phyloP scores from a whole-genome alignment of 106 monocot species.

The Apostasia ramifera region DNA sequence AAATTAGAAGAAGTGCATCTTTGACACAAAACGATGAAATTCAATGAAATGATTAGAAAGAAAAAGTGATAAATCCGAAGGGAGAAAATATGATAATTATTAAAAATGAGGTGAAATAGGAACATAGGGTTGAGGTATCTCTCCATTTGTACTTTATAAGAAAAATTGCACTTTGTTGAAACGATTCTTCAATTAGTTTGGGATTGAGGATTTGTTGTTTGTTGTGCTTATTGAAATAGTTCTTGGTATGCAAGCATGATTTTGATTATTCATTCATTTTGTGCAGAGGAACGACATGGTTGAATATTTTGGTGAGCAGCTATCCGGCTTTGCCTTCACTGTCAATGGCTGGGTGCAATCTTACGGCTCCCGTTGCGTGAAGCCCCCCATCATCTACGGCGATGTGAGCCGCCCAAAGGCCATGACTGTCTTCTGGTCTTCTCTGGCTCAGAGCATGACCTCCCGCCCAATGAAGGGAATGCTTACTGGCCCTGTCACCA shows the following conservation, averaged over 20 bases:
- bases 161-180: not conserved
- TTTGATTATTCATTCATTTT: not conserved
- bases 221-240: too few species aligned
- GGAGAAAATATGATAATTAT: too few species aligned
- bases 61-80: too few species aligned
- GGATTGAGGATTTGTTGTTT: too few species aligned
- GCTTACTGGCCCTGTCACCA: constrained; percentile 25
- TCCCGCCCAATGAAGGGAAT: constrained; percentile 28
- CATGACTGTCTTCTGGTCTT: constrained; percentile 32
- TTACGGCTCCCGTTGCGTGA: constrained; percentile 26
- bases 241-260: too few species aligned
- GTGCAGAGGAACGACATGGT: constrained; percentile 27
- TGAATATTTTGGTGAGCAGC: constrained; percentile 26
- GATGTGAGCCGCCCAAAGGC: constrained; percentile 26
- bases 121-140: too few species aligned
- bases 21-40: too few species aligned
- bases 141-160: not conserved
- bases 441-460: constrained; percentile 27
- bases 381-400: constrained; percentile 30
- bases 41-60: too few species aligned
- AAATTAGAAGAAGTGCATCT: too few species aligned
- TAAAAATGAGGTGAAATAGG: too few species aligned
- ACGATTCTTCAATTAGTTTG: not conserved
- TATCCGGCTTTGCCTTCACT: constrained; percentile 22
- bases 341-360: constrained; percentile 29